Conservation (phyloP, 2,329 filamentous ascomycete species). For the Graphilbum sp. region DNA sequence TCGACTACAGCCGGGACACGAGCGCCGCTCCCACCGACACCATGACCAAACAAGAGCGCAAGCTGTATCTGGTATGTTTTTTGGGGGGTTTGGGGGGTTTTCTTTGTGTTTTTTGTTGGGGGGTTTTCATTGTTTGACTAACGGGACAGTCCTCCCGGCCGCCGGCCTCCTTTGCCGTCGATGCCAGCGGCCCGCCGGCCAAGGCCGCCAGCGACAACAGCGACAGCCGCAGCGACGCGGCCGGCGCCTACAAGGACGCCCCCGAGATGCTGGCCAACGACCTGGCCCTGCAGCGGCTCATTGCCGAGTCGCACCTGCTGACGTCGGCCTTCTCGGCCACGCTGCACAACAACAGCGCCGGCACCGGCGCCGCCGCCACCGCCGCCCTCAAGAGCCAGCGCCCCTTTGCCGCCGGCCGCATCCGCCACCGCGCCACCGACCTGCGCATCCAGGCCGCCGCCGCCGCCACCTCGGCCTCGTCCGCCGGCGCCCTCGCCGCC, state of each 20-base stretch:
- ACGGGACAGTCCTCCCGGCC: slow-evolving; percentile 31
- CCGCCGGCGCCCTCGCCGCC: slow-evolving; percentile 42
- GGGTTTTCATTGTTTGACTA: background rate
- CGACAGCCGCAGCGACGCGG: slow-evolving; percentile 27
- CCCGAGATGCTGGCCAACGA: slow-evolving; percentile 73
- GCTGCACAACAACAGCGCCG: slow-evolving; percentile 21
- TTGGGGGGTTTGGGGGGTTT: no score
- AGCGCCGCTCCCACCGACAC: slow-evolving; percentile 9
- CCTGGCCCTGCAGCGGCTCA: slow-evolving; percentile 74
- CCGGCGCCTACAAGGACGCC: slow-evolving; percentile 42
- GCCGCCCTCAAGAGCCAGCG: slow-evolving; percentile 15
- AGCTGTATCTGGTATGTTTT: slow-evolving; percentile 54
- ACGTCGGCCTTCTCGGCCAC: slow-evolving; percentile 29
- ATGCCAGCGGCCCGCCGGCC: background rate
- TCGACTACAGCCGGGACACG: slow-evolving; percentile 36
- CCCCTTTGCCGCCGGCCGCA: slow-evolving; percentile 44
- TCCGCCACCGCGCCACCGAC: slow-evolving; percentile 68
- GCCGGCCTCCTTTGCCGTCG: slow-evolving; percentile 15
- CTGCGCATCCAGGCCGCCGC: slow-evolving; percentile 69
- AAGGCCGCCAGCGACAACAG: slow-evolving; percentile 10
- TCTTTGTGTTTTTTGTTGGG: background rate
- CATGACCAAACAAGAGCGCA: slow-evolving; percentile 54
- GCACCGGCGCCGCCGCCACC: slow-evolving; percentile 20
- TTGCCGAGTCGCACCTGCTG: slow-evolving; percentile 83
- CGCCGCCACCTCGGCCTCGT: slow-evolving; percentile 52